These are phyloP conservation scores for Xerocomellus amylosporus DNA, from an alignment of 768 basidiomycete species.

Conservation along the genomic window DNA sequence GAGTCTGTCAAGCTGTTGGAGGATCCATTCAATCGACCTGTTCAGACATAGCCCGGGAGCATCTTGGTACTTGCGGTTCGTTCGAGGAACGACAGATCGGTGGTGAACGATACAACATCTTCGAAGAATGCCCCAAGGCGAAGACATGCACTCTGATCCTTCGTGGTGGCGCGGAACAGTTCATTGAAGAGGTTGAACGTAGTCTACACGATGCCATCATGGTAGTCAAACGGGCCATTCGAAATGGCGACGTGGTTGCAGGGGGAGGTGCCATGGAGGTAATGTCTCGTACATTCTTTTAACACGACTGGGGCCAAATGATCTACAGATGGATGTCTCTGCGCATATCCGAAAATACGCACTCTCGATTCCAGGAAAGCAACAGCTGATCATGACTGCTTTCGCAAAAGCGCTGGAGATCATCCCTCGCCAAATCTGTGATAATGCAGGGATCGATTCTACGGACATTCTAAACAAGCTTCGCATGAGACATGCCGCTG, in stretches of 20 bases:
- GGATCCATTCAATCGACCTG: conserved; percentile 94
- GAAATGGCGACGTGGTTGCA: conserved; percentile 94
- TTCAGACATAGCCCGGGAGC: conserved; percentile 84
- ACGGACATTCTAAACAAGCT: conserved; percentile 97
- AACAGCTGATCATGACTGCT: conserved; percentile 89
- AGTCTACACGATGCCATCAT: conserved; percentile 98
- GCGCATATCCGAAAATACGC: conserved; percentile 91
- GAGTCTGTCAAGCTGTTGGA: conserved; percentile 94
- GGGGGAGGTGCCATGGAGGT: conserved; percentile 98
- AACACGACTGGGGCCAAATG: background rate
- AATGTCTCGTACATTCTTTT: conserved; percentile 14
- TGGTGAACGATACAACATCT: conserved; percentile 94
- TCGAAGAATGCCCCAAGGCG: conserved; percentile 88
- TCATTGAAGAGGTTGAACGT: conserved; percentile 97
- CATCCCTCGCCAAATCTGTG: conserved; percentile 97
- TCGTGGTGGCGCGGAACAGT: conserved; percentile 96
- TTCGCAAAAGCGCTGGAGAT: conserved; percentile 97
- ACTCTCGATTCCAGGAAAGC: conserved; percentile 90
- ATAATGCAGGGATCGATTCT: conserved; percentile 97
- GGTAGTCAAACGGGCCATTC: conserved; percentile 98
- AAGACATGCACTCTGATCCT: conserved; percentile 95
- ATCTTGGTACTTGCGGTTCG: conserved; percentile 88
- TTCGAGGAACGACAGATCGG: conserved; percentile 97
- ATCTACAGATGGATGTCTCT: conserved; percentile 89
- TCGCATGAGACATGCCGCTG: conserved; percentile 91